phyloP scores from a whole-genome alignment of 2,329 filamentous ascomycete genomes.

The Raffaelea ambrosiae region DNA sequence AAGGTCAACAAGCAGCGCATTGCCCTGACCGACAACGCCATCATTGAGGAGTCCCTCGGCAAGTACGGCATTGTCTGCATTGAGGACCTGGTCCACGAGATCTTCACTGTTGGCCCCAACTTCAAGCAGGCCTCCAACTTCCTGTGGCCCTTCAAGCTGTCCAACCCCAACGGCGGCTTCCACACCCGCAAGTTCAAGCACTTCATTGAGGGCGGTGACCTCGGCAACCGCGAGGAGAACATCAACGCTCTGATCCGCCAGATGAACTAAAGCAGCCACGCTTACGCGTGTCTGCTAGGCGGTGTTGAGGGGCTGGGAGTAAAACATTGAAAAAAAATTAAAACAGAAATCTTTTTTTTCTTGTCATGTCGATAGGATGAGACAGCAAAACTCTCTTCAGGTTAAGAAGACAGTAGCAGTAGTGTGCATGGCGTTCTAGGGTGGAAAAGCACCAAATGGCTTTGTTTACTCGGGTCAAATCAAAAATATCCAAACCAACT shows the following conservation, averaged over 20 bases:
- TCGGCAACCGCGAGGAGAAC: conserved; percentile 96
- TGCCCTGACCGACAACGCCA: conserved; percentile 91
- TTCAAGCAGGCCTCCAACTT: conserved; percentile 99
- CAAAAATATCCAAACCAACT: neutral
- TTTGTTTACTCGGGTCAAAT: neutral
- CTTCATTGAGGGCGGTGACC: conserved; percentile 96
- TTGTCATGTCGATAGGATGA: conserved; percentile 3
- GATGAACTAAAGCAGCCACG: conserved; percentile 98
- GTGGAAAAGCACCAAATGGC: neutral
- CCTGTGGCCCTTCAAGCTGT: conserved; percentile 99
- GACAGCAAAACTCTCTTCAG: too few species aligned
- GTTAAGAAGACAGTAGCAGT: too few species aligned
- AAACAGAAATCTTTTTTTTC: conserved; percentile 12
- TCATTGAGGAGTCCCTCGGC: conserved; percentile 94
- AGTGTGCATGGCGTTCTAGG: neutral
- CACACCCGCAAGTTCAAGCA: conserved; percentile 96
- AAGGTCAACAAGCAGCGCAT: conserved; percentile 98
- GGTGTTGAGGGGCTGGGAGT: conserved; percentile 4
- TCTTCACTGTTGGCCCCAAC: conserved; percentile 97
- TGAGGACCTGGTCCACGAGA: conserved; percentile 99
- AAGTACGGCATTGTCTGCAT: conserved; percentile 99
- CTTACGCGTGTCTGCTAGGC: neutral
- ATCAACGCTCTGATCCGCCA: conserved; percentile 94
- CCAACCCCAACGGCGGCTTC: conserved; percentile 97
- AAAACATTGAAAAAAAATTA: too few species aligned